Base-by-base conservation (phyloP, 768 basidiomycete species). In the Pulveroboletus ravenelii region DNA sequence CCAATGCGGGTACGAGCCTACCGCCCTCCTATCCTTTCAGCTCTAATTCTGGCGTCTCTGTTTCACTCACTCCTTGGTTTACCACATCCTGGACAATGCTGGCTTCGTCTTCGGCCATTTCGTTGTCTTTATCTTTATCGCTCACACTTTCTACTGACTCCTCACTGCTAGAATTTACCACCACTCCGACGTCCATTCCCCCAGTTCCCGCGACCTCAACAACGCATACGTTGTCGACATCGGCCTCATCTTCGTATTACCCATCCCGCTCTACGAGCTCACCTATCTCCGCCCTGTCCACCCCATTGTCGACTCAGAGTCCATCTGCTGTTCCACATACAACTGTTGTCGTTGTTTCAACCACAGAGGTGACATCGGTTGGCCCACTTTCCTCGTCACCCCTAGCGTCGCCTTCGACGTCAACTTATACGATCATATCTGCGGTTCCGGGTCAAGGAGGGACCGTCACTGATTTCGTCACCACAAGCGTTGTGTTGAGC, bases 401-500 rank as follows among this genome's bases (percentile, higher is more conserved):
- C 9, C 10, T 32, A 9, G 36, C 13, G 5, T 43, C 39, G 3
- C 53, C 50, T 10, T 37, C 52, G 4, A 36, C 52, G 6, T 65
- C 65, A 41, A 67, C 58, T 6, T 49, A 54, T 30, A 60, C 54
- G 5, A 27, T 60, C 41, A 62, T 50, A 2, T 62, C 67, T 13
- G 10, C 55, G 15, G 0, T 65, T 32, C 29, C 10, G n/a, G 59
- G 42, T 25, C 52, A 51, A 42, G 54, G 37, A 3, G 58, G 37
- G 17, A 56, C 59, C 5, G 41, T 44, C 13, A 60, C 65, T 7
- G 42, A 51, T 7, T 54, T 58, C 31, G 42, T 63, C 34, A 55
- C 62, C 13, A 53, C 63, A 10, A 63, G 53, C 20, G 31, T 41
- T 8, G 60, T 51, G 17, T 53, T 69, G 38, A 69, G 65, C 30